phyloP scores from a whole-genome alignment of 768 basidiomycete genomes.

The Gloeophyllum trabeum region DNA sequence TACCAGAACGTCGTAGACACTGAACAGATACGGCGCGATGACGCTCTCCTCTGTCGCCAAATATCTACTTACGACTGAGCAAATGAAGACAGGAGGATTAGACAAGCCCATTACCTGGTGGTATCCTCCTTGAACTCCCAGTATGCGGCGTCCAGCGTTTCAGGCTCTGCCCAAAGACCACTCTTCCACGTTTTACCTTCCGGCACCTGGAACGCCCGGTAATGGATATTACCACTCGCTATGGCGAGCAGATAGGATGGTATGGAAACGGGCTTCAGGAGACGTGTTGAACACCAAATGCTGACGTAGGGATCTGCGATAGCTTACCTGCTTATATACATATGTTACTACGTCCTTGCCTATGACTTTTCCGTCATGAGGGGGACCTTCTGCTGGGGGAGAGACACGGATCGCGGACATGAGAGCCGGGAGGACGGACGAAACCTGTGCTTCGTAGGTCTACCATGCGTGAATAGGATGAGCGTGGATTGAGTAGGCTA shows the following conservation, averaged over 20 bases:
- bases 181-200: conserved; percentile 65
- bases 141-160: conserved; percentile 61
- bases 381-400: conserved; percentile 58
- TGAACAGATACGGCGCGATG: conserved; percentile 68
- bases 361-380: conserved; percentile 63
- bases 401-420: conserved; percentile 76
- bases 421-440: conserved; percentile 73
- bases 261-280: conserved; percentile 63
- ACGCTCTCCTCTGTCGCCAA: conserved; percentile 67
- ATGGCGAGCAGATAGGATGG: conserved; percentile 91
- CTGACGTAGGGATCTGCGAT: neutral
- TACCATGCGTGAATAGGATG: conserved; percentile 14
- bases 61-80: conserved; percentile 34
- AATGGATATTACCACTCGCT: conserved; percentile 73
- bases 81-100: neutral
- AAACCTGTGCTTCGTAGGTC: conserved; percentile 79
- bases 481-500: neutral
- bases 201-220: conserved; percentile 48
- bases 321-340: conserved; percentile 60
- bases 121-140: conserved; percentile 91
- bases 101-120: conserved; percentile 36
- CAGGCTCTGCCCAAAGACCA: conserved; percentile 90
- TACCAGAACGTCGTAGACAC: conserved; percentile 83
- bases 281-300: neutral
- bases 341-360: conserved; percentile 71